Percentiles rank a stretch among this genome's conserved stretches.
phyloP scores from a whole-genome alignment of 371 early-diverging fungal species.

The Mucor piriformis region DNA sequence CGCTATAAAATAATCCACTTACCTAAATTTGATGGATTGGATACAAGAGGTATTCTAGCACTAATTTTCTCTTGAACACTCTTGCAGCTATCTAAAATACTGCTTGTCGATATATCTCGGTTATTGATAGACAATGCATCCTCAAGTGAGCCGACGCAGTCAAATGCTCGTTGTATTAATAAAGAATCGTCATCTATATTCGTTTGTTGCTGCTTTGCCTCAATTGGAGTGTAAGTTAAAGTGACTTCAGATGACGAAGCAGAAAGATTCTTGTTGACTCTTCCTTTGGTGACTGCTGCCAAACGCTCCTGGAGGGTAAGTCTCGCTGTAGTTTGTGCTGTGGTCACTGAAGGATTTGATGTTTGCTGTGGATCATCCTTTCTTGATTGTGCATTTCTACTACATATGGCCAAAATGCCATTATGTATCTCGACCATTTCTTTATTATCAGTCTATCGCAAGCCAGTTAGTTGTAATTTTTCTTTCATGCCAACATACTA shows the following conservation, averaged over 20 bases:
- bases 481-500: no score
- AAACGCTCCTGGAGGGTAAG: slow-evolving; percentile 48
- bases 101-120: not conserved
- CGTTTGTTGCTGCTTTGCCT: not conserved
- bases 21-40: slow-evolving; percentile 48
- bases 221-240: not conserved
- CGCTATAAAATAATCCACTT: not conserved
- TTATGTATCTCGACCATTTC: slow-evolving; percentile 69
- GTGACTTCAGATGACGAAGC: slow-evolving; percentile 1
- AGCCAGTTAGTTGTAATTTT: not conserved
- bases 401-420: slow-evolving; percentile 70
- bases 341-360: slow-evolving; percentile 19
- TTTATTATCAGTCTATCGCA: slow-evolving; percentile 59
- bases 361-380: slow-evolving; percentile 12
- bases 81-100: slow-evolving; percentile 24
- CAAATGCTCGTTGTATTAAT: slow-evolving; percentile 8
- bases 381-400: slow-evolving; percentile 63
- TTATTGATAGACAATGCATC: not conserved
- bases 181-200: slow-evolving; percentile 3
- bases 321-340: slow-evolving; percentile 46
- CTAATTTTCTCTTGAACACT: slow-evolving; percentile 36
- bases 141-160: slow-evolving; percentile 3
- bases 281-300: slow-evolving; percentile 34
- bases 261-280: not conserved
- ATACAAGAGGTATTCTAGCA: slow-evolving; percentile 33